These are phyloP conservation scores for Pogostemon cablin DNA, from an alignment of 257 asterid genomes.

Conservation along the genomic window DNA sequence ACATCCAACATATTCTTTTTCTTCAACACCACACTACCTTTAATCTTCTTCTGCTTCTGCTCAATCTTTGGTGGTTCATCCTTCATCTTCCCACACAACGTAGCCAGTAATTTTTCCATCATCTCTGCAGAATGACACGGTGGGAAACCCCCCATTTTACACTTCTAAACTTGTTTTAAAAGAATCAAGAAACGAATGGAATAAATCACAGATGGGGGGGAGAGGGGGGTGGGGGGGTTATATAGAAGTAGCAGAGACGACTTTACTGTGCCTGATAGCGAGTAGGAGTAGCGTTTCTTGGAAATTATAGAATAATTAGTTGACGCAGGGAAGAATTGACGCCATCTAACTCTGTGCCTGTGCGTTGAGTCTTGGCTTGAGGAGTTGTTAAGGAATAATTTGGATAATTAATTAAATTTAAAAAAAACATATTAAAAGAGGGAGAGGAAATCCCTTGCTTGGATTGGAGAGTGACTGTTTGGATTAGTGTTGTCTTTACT, in stretches of 20 bases:
- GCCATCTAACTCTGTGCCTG: not conserved
- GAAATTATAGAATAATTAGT: slow-evolving; percentile 1
- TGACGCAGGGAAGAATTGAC: not conserved
- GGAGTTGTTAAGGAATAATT: not conserved
- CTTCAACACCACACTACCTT: slow-evolving; percentile 61
- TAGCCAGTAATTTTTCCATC: slow-evolving; percentile 45
- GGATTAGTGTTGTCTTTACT: not conserved
- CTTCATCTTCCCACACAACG: slow-evolving; percentile 46
- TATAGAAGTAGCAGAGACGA: slow-evolving; percentile 4
- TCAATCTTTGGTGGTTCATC: slow-evolving; percentile 32
- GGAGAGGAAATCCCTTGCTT: slow-evolving; percentile 21
- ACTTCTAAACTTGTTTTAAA: not conserved
- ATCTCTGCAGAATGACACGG: slow-evolving; percentile 39
- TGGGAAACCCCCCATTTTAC: slow-evolving; percentile 24
- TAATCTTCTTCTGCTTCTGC: slow-evolving; percentile 44
- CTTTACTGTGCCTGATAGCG: slow-evolving; percentile 4
- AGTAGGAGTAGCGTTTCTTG: not conserved
- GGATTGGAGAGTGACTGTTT: slow-evolving; percentile 18
- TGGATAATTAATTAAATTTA: not conserved
- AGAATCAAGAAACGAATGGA: not conserved
- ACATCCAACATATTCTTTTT: slow-evolving; percentile 67
- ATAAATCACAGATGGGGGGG: not conserved
- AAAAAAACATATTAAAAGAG: not conserved
- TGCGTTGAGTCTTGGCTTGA: not conserved
- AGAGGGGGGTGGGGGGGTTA: not conserved